Base-by-base conservation (phyloP, 75 land plant species). In the Pinus albicaulis region DNA sequence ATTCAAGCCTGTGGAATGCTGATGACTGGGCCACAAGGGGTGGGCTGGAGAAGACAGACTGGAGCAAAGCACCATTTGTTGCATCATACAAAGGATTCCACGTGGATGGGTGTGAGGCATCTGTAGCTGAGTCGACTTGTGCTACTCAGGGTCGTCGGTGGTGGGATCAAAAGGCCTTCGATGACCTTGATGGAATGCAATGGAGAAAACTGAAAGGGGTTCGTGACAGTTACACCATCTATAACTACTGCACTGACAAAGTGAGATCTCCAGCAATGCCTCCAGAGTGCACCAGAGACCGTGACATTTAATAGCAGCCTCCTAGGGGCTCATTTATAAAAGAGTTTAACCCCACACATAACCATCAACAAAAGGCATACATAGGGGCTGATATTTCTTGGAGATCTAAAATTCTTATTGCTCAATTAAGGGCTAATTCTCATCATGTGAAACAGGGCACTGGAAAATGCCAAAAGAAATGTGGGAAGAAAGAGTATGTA, bases 1-100 rank as follows among this genome's bases (percentile, higher is more conserved):
- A 86, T 75, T 74, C 83, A 24, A 86, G 89, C 82, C 56, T 86
- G 25, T 89, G 91, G 91, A 86, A 89, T 68, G 91, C 87, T 20
- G 89, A 86, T 25, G 72, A 80, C 52, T 89, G 90, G 90, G 90
- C 90, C 0, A 88, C 90, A 15, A 56, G 82, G n/a, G 90, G 89
- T 12, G 90, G 90, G 11, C 71, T 82, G 28, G 85, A 81, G 78
- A 88, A 88, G 80, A 82, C 83, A 12, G 74, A 88, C 55, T 88
- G 88, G 88, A 78, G 71, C 58, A 64, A 79, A 19, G 85, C 83
- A 55, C 90, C 90, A 1, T 88, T 88, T 41, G 69, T 85, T 24
- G 85, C 85, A n/a, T 53, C 82, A 34, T 86, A 82, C 78, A 68
- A 62, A 3, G 74, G 78, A 8, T 88, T 88, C 75, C 76, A 69